Evolutionary conservation across 805 yeast genomes (phyloP), one percentile per base, ranked within the genome.

Genomic region (Torulaspora gathmanii): DNA sequence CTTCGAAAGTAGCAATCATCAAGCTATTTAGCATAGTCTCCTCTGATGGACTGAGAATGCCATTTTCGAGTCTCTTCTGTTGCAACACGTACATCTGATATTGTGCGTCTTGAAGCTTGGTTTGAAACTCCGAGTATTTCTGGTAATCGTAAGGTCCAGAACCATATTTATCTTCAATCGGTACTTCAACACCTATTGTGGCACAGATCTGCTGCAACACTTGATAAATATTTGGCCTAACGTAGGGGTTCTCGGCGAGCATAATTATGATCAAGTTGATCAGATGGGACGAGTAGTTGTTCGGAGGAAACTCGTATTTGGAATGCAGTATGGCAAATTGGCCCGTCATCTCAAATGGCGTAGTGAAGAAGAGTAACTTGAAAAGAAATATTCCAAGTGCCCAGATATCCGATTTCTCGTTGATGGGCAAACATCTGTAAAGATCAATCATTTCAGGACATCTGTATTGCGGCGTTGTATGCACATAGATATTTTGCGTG

Each of bases 371-470:
- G 67, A 96, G 83, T 50, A 91, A 71, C 62, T 91, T 91, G 71
- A 86, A 91, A 40, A 93, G 71, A 51, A 93, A 86, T 26, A 93
- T 83, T 9, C 99, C 99, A 38, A 91, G 69, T 0, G 99, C 99
- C 99, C 99, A 91, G 38, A 91, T 86, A 67, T 91, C 99, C 6
- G 91, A 75, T 65, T 88, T 88, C 57, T 90, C 95, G 65, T 91
- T 93, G 33, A 91, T 85, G 1, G 96, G 93, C 37, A 80, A 69
- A 5, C 89, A 86, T 37, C 88, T 72, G 61, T 83, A 83, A 20
- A 90, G 73, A 65, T 91, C 97, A 45, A 91, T 78, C 98, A 91
- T 93, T 62, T 91, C 99, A 0, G 99, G 99, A 0, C 95, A 74
- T 51, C 99, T 73, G 63, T 91, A 91, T 65, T 93, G 99, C 12